A percentile compares a stretch with the other conserved stretches of the same genome.
These are phyloP conservation scores for Chlorella sorokiniana DNA, from an alignment of 139 green algal species.

Conservation along the genomic window DNA sequence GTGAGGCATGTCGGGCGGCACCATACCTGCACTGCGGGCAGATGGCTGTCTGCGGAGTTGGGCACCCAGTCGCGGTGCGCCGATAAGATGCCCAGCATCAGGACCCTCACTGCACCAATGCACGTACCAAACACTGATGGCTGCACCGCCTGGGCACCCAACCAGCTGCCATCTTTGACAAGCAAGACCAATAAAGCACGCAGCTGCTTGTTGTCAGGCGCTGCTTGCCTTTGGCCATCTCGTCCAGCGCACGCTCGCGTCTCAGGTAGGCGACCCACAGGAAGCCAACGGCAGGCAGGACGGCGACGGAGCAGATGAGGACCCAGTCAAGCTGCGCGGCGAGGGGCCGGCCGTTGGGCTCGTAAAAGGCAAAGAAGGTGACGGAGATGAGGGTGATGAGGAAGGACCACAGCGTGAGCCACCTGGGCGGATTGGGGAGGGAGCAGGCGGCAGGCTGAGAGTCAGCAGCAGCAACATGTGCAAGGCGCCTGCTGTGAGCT, in stretches of 20 bases:
- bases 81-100: constrained; percentile 48
- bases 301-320: constrained; percentile 37
- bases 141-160: background rate
- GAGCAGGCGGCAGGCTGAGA: too few species aligned
- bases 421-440: too few species aligned
- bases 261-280: constrained; percentile 48
- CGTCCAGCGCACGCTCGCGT: constrained; percentile 42
- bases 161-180: background rate
- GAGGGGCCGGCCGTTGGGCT: background rate
- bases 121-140: too few species aligned
- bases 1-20: background rate
- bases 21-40: constrained; percentile 26
- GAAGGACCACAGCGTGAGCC: constrained; percentile 35
- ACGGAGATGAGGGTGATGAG: constrained; percentile 41
- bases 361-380: constrained; percentile 55
- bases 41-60: background rate
- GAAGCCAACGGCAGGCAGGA: constrained; percentile 40
- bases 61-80: constrained; percentile 56
- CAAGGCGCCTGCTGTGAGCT: too few species aligned
- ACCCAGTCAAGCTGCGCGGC: constrained; percentile 47
- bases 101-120: constrained; percentile 45
- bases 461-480: too few species aligned
- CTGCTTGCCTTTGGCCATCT: constrained; percentile 43
- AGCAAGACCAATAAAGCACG: too few species aligned
- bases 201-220: background rate